Percentiles rank a stretch among this genome's conserved stretches.
Evolutionary conservation across 2,329 filamentous ascomycete genomes (phyloP).

Genomic region (Aspergillus novoparasiticus): DNA sequence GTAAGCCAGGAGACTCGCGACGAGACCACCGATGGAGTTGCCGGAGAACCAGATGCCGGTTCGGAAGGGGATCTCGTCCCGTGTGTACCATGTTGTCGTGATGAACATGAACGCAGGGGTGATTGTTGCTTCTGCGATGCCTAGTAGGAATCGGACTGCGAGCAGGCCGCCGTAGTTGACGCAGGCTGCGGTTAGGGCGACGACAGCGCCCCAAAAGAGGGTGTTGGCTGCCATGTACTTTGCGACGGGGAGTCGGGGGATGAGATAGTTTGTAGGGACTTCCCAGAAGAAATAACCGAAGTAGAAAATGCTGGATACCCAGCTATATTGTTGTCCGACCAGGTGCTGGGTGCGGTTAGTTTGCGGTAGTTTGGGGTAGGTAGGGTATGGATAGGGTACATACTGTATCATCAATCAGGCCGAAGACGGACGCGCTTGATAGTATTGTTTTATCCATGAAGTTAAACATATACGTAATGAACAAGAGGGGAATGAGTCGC

Average conservation of each 20-base stretch:
- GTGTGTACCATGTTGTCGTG: constrained; percentile 59
- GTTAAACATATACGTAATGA: constrained; percentile 61
- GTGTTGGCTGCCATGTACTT: constrained; percentile 50
- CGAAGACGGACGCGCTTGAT: constrained; percentile 60
- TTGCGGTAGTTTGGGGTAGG: neutral
- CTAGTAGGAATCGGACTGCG: constrained; percentile 56
- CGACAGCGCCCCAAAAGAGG: constrained; percentile 53
- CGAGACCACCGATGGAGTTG: constrained; percentile 21
- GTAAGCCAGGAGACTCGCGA: constrained; percentile 47
- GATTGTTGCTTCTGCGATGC: constrained; percentile 58
- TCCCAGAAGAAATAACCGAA: constrained; percentile 54
- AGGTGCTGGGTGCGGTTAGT: constrained; percentile 39
- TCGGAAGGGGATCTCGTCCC: constrained; percentile 57
- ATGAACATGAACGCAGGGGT: constrained; percentile 60
- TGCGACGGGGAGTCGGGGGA: constrained; percentile 53
- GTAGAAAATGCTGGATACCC: constrained; percentile 56
- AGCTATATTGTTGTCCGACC: constrained; percentile 54
- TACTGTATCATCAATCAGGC: constrained; percentile 51
- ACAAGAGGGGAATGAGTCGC: constrained; percentile 58
- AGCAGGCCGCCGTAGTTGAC: constrained; percentile 54
- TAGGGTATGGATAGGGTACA: neutral
- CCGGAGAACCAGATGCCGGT: constrained; percentile 58
- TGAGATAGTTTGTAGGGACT: constrained; percentile 35
- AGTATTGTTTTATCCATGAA: constrained; percentile 65
- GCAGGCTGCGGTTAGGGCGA: constrained; percentile 52